Evolutionary conservation across 1,284 basidiomycete genomes (phyloP).

Genomic region (Pseudozyma pruni): DNA sequence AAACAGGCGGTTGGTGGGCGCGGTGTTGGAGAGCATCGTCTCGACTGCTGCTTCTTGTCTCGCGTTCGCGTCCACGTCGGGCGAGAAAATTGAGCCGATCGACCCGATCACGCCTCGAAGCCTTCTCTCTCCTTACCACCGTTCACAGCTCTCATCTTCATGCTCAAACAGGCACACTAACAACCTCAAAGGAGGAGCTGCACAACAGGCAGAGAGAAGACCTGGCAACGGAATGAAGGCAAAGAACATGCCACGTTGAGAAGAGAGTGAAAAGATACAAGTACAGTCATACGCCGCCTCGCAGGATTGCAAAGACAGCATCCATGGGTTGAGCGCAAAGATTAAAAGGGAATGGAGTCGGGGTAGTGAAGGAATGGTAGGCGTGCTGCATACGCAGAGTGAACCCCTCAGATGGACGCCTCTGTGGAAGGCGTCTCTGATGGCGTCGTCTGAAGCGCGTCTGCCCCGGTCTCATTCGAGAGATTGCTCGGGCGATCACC

Average conservation of each 20-base stretch:
- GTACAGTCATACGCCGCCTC: constrained; percentile 19
- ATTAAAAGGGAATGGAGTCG: not conserved
- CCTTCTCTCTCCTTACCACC: too few species aligned
- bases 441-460: constrained; percentile 8
- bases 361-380: not conserved
- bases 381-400: not conserved
- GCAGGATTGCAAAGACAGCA: not conserved
- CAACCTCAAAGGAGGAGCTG: too few species aligned
- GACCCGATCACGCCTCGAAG: not conserved
- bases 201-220: not conserved
- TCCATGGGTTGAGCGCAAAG: not conserved
- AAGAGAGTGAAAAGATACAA: constrained; percentile 12
- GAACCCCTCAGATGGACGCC: constrained; percentile 17
- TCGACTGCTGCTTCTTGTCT: not conserved
- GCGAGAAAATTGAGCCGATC: not conserved
- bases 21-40: not conserved
- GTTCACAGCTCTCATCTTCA: not conserved
- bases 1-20: not conserved
- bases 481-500: constrained; percentile 17
- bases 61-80: constrained; percentile 21
- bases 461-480: constrained; percentile 23
- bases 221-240: constrained; percentile 3
- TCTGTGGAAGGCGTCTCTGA: constrained; percentile 25
- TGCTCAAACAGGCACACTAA: too few species aligned
- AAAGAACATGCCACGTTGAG: constrained; percentile 3